These are phyloP conservation scores for Trypanosoma vivax DNA, from an alignment of 208 protist genomes.

Conservation along the genomic window DNA sequence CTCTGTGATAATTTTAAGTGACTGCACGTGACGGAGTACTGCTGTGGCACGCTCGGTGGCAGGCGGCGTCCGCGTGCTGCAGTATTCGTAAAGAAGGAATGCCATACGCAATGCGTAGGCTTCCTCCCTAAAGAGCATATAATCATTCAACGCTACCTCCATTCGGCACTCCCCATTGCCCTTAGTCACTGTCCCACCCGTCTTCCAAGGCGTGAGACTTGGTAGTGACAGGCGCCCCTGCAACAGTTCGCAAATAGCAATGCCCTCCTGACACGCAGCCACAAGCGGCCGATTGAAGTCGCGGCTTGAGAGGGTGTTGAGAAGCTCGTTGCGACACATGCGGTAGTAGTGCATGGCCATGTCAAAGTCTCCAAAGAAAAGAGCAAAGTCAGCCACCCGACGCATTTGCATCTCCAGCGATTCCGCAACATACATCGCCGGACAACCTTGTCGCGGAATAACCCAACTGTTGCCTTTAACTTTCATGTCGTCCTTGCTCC, in stretches of 20 bases:
- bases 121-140: constrained; percentile 30
- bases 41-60: constrained; percentile 36
- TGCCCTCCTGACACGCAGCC: constrained; percentile 65
- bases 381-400: constrained; percentile 56
- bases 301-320: constrained; percentile 43
- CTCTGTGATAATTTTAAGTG: constrained; percentile 26
- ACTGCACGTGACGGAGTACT: constrained; percentile 40
- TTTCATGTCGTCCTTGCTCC: constrained; percentile 58
- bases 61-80: constrained; percentile 49
- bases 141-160: constrained; percentile 67
- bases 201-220: constrained; percentile 45
- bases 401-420: constrained; percentile 85
- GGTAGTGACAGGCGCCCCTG: constrained; percentile 36
- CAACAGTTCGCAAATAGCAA: constrained; percentile 57
- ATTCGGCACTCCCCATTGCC: constrained; percentile 43
- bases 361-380: constrained; percentile 61
- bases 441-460: constrained; percentile 2
- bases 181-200: constrained; percentile 28
- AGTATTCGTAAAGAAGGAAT: constrained; percentile 63
- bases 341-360: constrained; percentile 54
- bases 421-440: constrained; percentile 41
- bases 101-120: constrained; percentile 47
- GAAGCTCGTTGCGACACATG: constrained; percentile 68
- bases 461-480: constrained; percentile 26
- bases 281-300: constrained; percentile 67